These are phyloP conservation scores for Solanum arcanum DNA, from an alignment of 257 asterid genomes.

Conservation along the genomic window DNA sequence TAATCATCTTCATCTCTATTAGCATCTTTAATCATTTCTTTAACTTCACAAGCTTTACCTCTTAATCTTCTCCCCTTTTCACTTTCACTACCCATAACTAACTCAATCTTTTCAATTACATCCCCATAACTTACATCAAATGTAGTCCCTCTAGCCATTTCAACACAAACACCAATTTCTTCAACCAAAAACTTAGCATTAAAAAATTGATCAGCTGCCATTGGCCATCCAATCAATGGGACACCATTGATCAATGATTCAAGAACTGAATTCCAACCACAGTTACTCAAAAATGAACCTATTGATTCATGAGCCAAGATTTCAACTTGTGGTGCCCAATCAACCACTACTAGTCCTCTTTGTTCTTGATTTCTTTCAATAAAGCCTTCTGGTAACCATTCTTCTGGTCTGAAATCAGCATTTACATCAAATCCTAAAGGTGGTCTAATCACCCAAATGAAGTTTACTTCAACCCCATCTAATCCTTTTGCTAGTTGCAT, in stretches of 20 bases:
- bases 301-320: conserved; percentile 35
- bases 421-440: conserved; percentile 34
- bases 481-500: conserved; percentile 49
- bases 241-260: conserved; percentile 43
- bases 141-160: conserved; percentile 46
- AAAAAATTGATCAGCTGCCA: conserved; percentile 49
- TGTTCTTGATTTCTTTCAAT: conserved; percentile 10
- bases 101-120: conserved; percentile 30
- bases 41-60: conserved; percentile 23
- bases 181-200: conserved; percentile 46
- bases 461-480: conserved; percentile 20
- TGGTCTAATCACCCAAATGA: conserved; percentile 52
- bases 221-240: conserved; percentile 51
- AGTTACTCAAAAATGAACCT: conserved; percentile 38
- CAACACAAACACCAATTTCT: conserved; percentile 41
- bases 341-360: conserved; percentile 26
- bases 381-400: conserved; percentile 62
- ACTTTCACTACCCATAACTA: conserved; percentile 37
- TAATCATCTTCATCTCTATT: conserved; percentile 18
- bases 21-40: conserved; percentile 20
- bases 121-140: conserved; percentile 40
- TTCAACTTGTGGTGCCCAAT: conserved; percentile 55
- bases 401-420: conserved; percentile 31
- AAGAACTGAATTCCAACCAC: conserved; percentile 61
- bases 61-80: conserved; percentile 23